A percentile compares a stretch with the other conserved stretches of the same genome.
Conservation (phyloP, 441 rosid genomes). For the Francoa sonchifolia region DNA sequence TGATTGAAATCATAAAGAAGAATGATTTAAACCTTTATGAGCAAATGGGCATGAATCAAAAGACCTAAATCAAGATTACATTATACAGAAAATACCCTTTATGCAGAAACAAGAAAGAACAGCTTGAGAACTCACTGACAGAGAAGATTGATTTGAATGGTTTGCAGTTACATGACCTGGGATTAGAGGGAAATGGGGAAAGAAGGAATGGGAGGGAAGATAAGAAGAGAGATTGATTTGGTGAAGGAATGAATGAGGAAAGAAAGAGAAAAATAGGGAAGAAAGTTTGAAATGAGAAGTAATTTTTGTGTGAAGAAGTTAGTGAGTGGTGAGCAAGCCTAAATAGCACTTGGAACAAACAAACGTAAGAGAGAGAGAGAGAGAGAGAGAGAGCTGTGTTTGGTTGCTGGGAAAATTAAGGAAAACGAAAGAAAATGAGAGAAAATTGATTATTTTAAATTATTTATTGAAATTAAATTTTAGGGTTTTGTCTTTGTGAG, state of each 20-base stretch:
- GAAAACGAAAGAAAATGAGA: neutral
- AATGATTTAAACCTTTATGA: constrained; percentile 9
- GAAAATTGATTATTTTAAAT: neutral
- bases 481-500: too few relatives aligned
- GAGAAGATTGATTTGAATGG: constrained; percentile 6
- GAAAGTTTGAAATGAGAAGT: constrained; percentile 15
- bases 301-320: constrained; percentile 31
- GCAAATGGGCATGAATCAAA: constrained; percentile 23
- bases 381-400: constrained; percentile 5
- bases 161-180: constrained; percentile 18
- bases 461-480: neutral
- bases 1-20: constrained; percentile 15
- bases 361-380: constrained; percentile 6
- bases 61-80: constrained; percentile 25
- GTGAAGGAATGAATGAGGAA: constrained; percentile 6
- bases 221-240: constrained; percentile 8
- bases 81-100: constrained; percentile 15
- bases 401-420: too few relatives aligned
- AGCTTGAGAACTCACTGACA: neutral
- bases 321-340: constrained; percentile 44
- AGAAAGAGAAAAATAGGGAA: constrained; percentile 10
- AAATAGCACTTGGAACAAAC: constrained; percentile 12
- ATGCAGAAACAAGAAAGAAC: constrained; percentile 6
- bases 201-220: constrained; percentile 8
- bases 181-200: constrained; percentile 5